Conservation (phyloP, 352 stramenopile species). For the Plasmopara viticola region DNA sequence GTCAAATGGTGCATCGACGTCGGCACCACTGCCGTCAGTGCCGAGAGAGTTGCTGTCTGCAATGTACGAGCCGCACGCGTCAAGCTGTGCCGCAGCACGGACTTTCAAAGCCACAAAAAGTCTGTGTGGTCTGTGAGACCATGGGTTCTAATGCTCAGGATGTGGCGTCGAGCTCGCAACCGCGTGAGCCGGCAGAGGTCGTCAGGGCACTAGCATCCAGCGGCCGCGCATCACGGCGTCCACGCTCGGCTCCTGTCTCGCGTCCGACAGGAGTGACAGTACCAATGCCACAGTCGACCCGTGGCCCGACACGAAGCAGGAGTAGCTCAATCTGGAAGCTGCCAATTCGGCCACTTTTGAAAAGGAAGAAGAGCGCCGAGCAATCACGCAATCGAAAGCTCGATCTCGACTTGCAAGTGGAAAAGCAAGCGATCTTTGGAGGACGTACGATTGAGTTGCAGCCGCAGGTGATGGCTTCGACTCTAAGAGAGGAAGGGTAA, state of each 20-base stretch:
- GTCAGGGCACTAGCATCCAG: constrained; percentile 9
- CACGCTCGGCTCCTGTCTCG: constrained; percentile 28
- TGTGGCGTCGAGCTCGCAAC: constrained; percentile 1
- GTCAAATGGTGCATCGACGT: constrained; percentile 17
- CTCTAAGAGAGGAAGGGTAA: constrained; percentile 1
- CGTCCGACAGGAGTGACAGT: constrained; percentile 12
- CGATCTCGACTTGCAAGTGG: constrained; percentile 35
- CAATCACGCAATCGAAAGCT: constrained; percentile 41
- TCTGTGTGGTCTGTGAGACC: constrained; percentile 51
- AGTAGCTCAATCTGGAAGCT: constrained; percentile 36
- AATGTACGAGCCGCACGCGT: constrained; percentile 38
- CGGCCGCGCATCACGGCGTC: constrained; percentile 13
- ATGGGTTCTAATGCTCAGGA: constrained; percentile 24
- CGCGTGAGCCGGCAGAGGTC: constrained; percentile 18
- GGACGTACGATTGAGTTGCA: constrained; percentile 34
- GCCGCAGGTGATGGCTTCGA: constrained; percentile 19
- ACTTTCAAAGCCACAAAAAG: constrained; percentile 41
- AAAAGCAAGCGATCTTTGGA: constrained; percentile 29
- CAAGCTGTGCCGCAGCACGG: constrained; percentile 31
- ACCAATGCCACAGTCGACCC: constrained; percentile 7
- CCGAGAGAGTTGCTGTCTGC: constrained; percentile 47
- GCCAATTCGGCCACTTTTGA: constrained; percentile 41
- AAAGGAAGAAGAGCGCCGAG: constrained; percentile 44
- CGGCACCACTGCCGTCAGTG: constrained; percentile 71
- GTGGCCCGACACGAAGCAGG: constrained; percentile 20